Evolutionary conservation across 352 stramenopile species (phyloP).

Genomic region (Phytopythium sindhum): DNA sequence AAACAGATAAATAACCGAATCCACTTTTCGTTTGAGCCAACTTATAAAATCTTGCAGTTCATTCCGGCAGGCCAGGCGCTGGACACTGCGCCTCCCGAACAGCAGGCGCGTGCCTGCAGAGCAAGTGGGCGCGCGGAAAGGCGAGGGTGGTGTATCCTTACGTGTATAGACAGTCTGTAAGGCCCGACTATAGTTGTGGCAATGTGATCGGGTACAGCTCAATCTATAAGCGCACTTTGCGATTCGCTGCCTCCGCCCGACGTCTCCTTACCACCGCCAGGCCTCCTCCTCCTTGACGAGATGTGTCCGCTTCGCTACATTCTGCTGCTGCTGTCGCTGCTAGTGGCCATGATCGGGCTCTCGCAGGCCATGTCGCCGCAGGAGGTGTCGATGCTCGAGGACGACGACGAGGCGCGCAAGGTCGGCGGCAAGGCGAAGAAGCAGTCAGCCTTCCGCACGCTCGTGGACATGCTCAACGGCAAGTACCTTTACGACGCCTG

Average conservation of each 20-base stretch:
- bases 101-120: not conserved
- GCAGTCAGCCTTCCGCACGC: constrained; percentile 63
- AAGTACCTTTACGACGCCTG: constrained; percentile 86
- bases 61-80: not conserved
- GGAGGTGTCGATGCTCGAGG: constrained; percentile 48
- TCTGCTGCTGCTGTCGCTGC: constrained; percentile 75
- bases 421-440: constrained; percentile 36
- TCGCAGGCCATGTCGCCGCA: constrained; percentile 76
- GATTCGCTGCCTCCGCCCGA: constrained; percentile 11
- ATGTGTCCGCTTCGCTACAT: constrained; percentile 89
- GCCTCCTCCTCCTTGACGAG: not conserved
- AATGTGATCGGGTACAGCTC: not conserved
- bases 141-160: not conserved
- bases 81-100: not conserved
- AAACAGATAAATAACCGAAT: not conserved
- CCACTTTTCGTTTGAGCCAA: not conserved
- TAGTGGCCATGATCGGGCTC: constrained; percentile 81
- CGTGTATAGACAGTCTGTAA: not conserved
- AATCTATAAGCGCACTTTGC: constrained; percentile 13
- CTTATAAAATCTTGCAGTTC: not conserved
- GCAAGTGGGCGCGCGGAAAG: constrained; percentile 4
- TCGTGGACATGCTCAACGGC: constrained; percentile 86
- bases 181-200: not conserved
- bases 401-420: constrained; percentile 64
- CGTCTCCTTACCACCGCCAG: not conserved